These are phyloP conservation scores for Paramecium sexaurelia DNA, from an alignment of 73 alveolate species.

Conservation along the genomic window DNA sequence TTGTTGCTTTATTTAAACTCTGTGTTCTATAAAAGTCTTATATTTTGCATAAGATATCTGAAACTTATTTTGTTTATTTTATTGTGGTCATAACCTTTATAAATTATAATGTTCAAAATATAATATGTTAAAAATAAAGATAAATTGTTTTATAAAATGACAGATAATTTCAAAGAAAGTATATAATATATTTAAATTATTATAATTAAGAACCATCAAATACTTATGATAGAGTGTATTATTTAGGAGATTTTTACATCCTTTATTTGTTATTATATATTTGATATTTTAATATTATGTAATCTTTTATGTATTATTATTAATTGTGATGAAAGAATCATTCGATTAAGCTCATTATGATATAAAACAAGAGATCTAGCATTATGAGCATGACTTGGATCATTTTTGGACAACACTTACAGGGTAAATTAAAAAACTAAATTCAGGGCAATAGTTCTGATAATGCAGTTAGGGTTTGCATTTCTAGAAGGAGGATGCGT, in stretches of 20 bases:
- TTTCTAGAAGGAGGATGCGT: conserved; percentile 55
- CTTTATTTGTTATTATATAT: no score
- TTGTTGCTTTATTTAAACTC: neutral
- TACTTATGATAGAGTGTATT: neutral
- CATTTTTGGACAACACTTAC: conserved; percentile 44
- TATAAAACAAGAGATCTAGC: neutral
- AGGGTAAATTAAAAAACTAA: neutral
- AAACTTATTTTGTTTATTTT: conserved; percentile 5
- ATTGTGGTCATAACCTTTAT: neutral
- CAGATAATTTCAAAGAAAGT: neutral
- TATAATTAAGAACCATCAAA: no score
- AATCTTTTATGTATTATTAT: neutral
- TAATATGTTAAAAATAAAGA: neutral
- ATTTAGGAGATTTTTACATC: neutral
- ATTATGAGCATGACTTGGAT: conserved; percentile 46
- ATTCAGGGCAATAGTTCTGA: conserved; percentile 29
- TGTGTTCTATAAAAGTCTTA: neutral
- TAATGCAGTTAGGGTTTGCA: conserved; percentile 56
- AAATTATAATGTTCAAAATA: neutral
- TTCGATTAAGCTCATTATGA: conserved; percentile 13
- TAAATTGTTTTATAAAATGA: neutral
- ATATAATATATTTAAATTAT: neutral
- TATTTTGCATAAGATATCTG: neutral
- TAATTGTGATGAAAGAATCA: neutral
- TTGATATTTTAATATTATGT: neutral